phyloP scores from a whole-genome alignment of 805 yeast species.

The Yamadazyma ubonensis region DNA sequence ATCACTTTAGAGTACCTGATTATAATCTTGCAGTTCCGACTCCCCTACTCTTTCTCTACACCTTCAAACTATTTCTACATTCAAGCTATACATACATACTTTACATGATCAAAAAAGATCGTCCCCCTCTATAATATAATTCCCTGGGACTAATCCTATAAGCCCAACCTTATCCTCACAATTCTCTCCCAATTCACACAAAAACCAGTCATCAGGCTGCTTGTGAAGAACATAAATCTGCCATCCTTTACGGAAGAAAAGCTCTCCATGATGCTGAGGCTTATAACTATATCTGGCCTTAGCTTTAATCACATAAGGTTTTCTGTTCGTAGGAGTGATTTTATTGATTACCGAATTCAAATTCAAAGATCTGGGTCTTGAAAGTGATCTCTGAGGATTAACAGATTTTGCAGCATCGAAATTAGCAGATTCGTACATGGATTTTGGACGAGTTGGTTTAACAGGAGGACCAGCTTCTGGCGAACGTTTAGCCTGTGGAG shows the following conservation, averaged over 20 bases:
- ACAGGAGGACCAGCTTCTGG: conserved; percentile 17
- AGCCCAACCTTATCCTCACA: conserved; percentile 31
- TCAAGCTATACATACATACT: too few species aligned
- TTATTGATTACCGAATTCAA: conserved; percentile 27
- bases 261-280: conserved; percentile 43
- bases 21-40: too few species aligned
- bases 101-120: conserved; percentile 14
- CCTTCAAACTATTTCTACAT: too few species aligned
- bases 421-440: conserved; percentile 23
- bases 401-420: conserved; percentile 10
- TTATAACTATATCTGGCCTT: conserved; percentile 39
- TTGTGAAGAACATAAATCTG: conserved; percentile 41
- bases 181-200: conserved; percentile 41
- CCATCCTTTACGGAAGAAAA: conserved; percentile 41
- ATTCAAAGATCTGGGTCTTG: conserved; percentile 36
- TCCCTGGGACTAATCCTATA: conserved; percentile 45
- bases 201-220: conserved; percentile 46
- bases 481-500: conserved; percentile 1
- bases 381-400: conserved; percentile 22
- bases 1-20: too few species aligned
- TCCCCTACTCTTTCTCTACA: too few species aligned
- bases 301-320: conserved; percentile 34
- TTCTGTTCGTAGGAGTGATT: conserved; percentile 32
- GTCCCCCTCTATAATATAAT: conserved; percentile 36
- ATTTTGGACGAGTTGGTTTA: conserved; percentile 22